Percentiles rank a stretch among this genome's conserved stretches.
phyloP scores from a whole-genome alignment of 805 yeast species.

The Wickerhamiella kazuoi region DNA sequence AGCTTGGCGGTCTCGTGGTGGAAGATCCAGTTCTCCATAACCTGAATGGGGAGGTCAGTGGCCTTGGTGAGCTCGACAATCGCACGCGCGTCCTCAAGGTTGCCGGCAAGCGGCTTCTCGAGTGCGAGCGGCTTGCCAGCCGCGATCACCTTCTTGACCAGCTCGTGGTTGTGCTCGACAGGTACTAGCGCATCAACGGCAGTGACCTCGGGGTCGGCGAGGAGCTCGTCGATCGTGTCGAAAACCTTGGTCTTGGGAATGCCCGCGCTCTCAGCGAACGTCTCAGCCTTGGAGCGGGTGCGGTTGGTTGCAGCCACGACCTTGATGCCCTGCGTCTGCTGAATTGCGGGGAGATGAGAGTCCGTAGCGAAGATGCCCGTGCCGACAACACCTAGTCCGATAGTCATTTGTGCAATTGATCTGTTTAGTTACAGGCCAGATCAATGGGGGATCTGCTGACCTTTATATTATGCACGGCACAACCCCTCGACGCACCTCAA shows the following conservation, averaged over 20 bases:
- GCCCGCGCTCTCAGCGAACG: slow-evolving; percentile 49
- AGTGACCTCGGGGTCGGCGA: slow-evolving; percentile 50
- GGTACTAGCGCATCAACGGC: slow-evolving; percentile 77
- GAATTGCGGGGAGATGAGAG: slow-evolving; percentile 56
- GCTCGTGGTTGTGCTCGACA: slow-evolving; percentile 58
- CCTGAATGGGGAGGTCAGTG: slow-evolving; percentile 49
- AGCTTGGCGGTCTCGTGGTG: slow-evolving; percentile 40
- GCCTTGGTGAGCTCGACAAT: slow-evolving; percentile 49
- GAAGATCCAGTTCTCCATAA: slow-evolving; percentile 79
- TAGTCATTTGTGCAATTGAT: no score
- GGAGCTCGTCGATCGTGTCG: slow-evolving; percentile 43
- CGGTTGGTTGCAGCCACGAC: slow-evolving; percentile 67
- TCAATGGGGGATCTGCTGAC: no score
- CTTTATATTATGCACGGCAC: no score
- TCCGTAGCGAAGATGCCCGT: slow-evolving; percentile 60
- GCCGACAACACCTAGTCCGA: slow-evolving; percentile 11
- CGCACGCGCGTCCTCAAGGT: slow-evolving; percentile 59
- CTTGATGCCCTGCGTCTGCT: slow-evolving; percentile 31
- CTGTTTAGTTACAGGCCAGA: no score
- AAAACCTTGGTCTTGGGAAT: slow-evolving; percentile 33
- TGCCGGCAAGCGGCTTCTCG: slow-evolving; percentile 90
- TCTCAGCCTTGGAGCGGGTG: slow-evolving; percentile 66
- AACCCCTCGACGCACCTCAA: no score
- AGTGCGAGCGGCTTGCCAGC: slow-evolving; percentile 62
- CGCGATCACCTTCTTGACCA: slow-evolving; percentile 50